phyloP scores from a whole-genome alignment of 2,329 filamentous ascomycete genomes.

The Ceratocystis cubensis region DNA sequence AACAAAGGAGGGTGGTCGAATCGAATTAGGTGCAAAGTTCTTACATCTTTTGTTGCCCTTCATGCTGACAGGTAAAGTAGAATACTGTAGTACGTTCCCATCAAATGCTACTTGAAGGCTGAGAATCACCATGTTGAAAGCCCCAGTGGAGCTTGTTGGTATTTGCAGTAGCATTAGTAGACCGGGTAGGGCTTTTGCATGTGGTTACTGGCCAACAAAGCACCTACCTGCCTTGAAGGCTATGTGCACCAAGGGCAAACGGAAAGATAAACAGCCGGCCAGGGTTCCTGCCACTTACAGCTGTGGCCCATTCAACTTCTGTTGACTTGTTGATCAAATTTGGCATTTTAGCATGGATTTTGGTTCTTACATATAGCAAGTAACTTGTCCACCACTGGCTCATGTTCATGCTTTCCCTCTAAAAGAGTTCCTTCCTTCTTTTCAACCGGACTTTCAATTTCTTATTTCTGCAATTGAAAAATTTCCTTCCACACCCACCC shows the following conservation, averaged over 20 bases:
- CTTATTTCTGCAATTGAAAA: conserved; percentile 15
- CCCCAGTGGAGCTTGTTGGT: not conserved
- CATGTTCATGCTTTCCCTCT: not conserved
- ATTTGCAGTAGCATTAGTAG: not conserved
- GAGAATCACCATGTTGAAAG: not conserved
- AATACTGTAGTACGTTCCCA: not conserved
- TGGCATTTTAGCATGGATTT: conserved; percentile 9
- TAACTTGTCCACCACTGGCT: not conserved
- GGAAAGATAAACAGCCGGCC: conserved; percentile 1
- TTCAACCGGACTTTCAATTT: conserved; percentile 2
- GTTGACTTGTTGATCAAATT: conserved; percentile 12
- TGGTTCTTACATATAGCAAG: conserved; percentile 14
- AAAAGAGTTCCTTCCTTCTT: conserved; percentile 6
- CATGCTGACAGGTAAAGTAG: not conserved
- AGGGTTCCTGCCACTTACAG: not conserved
- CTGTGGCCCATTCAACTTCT: not conserved
- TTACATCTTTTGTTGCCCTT: not conserved
- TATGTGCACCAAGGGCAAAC: not conserved
- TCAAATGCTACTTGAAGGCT: not conserved
- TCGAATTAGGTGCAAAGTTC: not conserved
- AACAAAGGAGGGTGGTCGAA: not conserved
- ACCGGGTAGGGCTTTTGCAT: not conserved
- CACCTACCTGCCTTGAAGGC: not conserved
- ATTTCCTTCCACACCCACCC: no score
- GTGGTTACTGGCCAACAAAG: not conserved